Evolutionary conservation across 768 basidiomycete species (phyloP), one percentile per base, ranked within the genome.

Genomic region (Saitozyma sp.): DNA sequence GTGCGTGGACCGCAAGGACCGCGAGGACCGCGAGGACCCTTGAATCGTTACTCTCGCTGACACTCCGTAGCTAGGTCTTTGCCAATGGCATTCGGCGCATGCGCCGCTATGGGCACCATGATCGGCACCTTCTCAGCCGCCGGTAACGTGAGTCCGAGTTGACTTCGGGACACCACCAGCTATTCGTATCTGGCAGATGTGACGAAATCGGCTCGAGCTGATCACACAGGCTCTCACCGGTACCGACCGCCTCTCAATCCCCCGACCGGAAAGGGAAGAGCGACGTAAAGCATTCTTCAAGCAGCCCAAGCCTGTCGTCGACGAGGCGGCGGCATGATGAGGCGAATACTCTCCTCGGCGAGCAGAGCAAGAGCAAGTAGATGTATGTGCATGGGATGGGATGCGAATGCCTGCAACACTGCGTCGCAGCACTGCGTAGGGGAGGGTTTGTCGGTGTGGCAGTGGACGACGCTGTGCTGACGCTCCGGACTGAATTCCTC

Each of bases 211-310:
- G 49, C 14, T 29, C 29, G 14, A 14, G 39, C 61, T 59, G 46
- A 57, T 37, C 11, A 19, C 43, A 16, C 40, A 74, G 74, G 57
- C 71, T 9, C 62, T 79, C 29, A 77, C 76, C 16, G 78, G 75
- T 45, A 73, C 70, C 4, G 70, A 76, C 62, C 58, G 70, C 38
- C 67, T 62, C 39, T 56, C 67, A 20, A 56, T 75, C 5, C 70
- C 75, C 19, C 64, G 74, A 58, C 73, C 75, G 14, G 76, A 79
- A 58, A 79, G 82, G 70, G 90, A 91, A 74, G 90, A 90, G 79
- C 85, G 83, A 66, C 85, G 89, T 72, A 85, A 83, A 80, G 84
- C 82, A 46, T 95, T 96, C 82, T 95, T 95, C 84, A 95, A 94
- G 80, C 84, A 87, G 42, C 66, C 53, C 38, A 66, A 59, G 55